Conservation (phyloP, 441 rosid genomes). For the Gossypium davidsonii region DNA sequence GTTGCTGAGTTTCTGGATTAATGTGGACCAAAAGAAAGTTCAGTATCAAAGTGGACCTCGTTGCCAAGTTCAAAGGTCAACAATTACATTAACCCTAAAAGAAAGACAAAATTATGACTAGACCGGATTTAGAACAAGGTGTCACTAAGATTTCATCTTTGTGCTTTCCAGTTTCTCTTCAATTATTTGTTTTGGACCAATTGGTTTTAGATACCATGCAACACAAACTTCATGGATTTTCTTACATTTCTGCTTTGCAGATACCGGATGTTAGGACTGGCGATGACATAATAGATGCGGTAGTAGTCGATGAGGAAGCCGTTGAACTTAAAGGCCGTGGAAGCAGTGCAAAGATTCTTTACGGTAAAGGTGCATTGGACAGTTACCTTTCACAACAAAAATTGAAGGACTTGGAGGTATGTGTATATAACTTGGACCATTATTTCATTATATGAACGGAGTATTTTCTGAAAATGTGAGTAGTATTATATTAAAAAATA, state of each 20-base stretch:
- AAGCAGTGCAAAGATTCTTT: constrained; percentile 71
- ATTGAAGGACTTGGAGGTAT: constrained; percentile 38
- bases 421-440: not conserved
- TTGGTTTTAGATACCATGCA: not conserved
- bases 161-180: not conserved
- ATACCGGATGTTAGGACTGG: constrained; percentile 77
- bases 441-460: not conserved
- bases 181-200: not conserved
- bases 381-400: constrained; percentile 50
- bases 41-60: no score
- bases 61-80: no score
- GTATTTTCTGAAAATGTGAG: no score
- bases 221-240: not conserved
- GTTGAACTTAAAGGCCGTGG: constrained; percentile 53
- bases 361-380: constrained; percentile 66
- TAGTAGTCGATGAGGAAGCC: constrained; percentile 74
- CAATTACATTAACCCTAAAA: no score
- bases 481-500: not conserved
- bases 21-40: no score
- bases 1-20: no score
- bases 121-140: not conserved
- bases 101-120: not conserved
- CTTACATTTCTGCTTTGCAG: constrained; percentile 30
- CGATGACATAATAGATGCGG: constrained; percentile 71
- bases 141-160: not conserved